A percentile compares a stretch with the other conserved stretches of the same genome.
Conservation (phyloP, 441 rosid species). For the Brassica balearica region DNA sequence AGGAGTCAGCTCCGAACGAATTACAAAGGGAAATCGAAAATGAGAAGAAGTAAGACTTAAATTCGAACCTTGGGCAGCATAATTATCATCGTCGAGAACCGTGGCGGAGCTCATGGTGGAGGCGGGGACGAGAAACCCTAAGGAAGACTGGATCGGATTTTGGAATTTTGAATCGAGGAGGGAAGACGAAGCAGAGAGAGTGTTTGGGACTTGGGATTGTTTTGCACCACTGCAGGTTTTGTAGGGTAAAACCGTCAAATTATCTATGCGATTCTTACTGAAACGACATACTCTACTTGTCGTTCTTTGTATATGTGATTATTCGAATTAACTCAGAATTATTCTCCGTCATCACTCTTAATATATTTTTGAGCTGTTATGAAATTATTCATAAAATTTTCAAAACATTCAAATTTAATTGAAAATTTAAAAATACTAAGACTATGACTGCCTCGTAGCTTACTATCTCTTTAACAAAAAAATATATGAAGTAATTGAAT, state of each 20-base stretch:
- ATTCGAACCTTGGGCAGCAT: slow-evolving; percentile 13
- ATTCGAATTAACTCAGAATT: background rate
- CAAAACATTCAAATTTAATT: background rate
- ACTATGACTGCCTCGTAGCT: background rate
- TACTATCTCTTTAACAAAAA: background rate
- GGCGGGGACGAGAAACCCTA: slow-evolving; percentile 22
- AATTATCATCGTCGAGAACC: slow-evolving; percentile 17
- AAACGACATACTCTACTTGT: slow-evolving; percentile 1
- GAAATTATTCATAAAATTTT: background rate
- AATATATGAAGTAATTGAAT: background rate
- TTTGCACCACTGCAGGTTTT: background rate
- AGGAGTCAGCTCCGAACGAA: background rate
- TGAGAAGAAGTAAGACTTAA: slow-evolving; percentile 6
- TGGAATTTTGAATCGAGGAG: slow-evolving; percentile 25
- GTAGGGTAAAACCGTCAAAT: slow-evolving; percentile 13
- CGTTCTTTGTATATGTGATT: slow-evolving; percentile 5
- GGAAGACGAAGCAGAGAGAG: slow-evolving; percentile 14
- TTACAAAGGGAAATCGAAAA: background rate
- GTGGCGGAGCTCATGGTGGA: slow-evolving; percentile 29
- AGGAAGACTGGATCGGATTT: slow-evolving; percentile 15
- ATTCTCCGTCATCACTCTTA: background rate
- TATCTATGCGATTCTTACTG: background rate
- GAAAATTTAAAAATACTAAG: background rate
- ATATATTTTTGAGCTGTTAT: background rate
- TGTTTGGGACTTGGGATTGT: background rate